Conservation (phyloP, 305 asterid species). For the Galium porrigens region DNA sequence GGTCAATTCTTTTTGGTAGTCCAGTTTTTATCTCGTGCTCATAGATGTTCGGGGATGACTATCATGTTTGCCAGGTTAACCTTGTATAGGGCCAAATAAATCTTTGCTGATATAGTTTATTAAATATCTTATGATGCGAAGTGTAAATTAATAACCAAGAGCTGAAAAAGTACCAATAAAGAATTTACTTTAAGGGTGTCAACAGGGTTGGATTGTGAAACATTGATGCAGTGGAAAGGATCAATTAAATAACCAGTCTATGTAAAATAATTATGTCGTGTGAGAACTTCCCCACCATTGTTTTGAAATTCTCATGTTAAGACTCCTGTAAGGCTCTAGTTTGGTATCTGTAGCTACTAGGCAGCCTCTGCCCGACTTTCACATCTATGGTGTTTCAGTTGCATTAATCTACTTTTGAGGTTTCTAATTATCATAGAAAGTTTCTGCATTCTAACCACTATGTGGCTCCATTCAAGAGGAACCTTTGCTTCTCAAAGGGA, state of each 20-base stretch:
- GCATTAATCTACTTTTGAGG: neutral
- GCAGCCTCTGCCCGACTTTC: neutral
- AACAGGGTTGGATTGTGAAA: neutral
- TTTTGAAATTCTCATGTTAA: neutral
- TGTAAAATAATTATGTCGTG: neutral
- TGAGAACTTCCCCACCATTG: neutral
- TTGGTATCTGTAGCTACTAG: neutral
- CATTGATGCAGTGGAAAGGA: neutral
- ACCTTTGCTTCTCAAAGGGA: conserved; percentile 17
- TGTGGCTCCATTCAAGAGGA: conserved; percentile 29
- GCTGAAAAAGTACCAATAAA: neutral
- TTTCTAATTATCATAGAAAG: conserved; percentile 9
- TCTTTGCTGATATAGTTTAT: neutral
- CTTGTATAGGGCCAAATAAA: neutral
- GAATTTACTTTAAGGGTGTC: neutral
- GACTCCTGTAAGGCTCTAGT: neutral
- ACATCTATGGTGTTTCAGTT: neutral
- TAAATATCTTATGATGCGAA: neutral
- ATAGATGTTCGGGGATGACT: neutral
- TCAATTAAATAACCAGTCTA: neutral
- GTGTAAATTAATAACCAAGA: neutral
- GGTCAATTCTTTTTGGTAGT: neutral
- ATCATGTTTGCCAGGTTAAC: neutral
- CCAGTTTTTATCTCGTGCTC: neutral
- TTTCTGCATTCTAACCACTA: conserved; percentile 23